These are phyloP conservation scores for Volvox carteri DNA, from an alignment of 163 green algal species.

Conservation along the genomic window DNA sequence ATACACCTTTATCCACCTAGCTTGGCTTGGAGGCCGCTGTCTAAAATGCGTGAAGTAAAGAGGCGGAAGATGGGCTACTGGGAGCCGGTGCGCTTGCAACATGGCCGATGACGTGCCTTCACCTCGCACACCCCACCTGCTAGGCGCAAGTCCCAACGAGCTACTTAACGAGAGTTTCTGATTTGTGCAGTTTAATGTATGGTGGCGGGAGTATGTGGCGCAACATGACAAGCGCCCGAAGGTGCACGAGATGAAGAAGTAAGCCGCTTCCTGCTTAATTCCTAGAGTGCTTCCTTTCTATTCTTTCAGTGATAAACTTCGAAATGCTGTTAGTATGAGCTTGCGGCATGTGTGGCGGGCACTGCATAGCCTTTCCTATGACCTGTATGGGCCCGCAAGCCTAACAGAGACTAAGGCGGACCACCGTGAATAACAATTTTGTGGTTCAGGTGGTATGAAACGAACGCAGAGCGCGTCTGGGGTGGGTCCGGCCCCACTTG, in stretches of 20 bases:
- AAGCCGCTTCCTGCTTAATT: neutral
- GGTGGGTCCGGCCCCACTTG: constrained; percentile 10
- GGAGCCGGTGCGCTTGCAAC: constrained; percentile 26
- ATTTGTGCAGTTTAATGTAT: constrained; percentile 36
- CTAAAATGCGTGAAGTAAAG: constrained; percentile 6
- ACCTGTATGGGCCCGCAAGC: too few species aligned
- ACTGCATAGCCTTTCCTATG: too few species aligned
- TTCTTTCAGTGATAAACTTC: too few species aligned
- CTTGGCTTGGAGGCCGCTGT: neutral
- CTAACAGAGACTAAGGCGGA: too few species aligned
- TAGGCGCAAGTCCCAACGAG: too few species aligned
- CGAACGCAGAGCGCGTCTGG: constrained; percentile 17
- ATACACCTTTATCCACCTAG: too few species aligned
- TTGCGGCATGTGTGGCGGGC: too few species aligned
- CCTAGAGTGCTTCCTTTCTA: too few species aligned
- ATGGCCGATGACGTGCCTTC: neutral
- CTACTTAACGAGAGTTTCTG: neutral
- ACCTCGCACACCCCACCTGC: neutral
- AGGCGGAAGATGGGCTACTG: constrained; percentile 50
- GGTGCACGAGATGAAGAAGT: constrained; percentile 50
- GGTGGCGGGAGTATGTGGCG: constrained; percentile 36
- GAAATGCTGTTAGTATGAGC: too few species aligned
- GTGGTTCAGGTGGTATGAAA: constrained; percentile 36
- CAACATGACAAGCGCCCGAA: constrained; percentile 43
- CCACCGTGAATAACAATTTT: too few species aligned